These are phyloP conservation scores for Leccinum disarticulatum DNA, from an alignment of 768 basidiomycete species.

Conservation along the genomic window DNA sequence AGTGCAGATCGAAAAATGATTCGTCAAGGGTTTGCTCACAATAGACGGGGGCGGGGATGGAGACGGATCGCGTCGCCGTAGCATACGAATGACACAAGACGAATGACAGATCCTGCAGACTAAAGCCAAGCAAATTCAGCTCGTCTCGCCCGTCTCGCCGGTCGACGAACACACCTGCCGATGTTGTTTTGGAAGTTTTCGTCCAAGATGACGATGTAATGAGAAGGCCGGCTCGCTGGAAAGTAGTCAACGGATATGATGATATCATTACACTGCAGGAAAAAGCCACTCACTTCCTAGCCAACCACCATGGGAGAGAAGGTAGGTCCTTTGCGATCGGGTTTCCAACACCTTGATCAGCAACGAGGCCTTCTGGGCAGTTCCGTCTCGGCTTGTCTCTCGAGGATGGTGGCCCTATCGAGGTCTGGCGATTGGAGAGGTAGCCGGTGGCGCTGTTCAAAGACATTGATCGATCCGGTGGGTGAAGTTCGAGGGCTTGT, in stretches of 20 bases:
- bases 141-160: neutral
- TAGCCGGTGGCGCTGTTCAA: too few relatives aligned
- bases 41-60: conserved; percentile 61
- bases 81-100: conserved; percentile 53
- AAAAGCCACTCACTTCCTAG: conserved; percentile 47
- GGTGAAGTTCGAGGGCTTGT: too few relatives aligned
- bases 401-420: too few relatives aligned
- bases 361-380: conserved; percentile 51
- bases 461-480: too few relatives aligned
- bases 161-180: conserved; percentile 26
- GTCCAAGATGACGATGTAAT: conserved; percentile 53
- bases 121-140: conserved; percentile 18
- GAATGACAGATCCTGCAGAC: conserved; percentile 50
- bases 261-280: neutral
- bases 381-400: too few relatives aligned
- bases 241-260: neutral
- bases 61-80: conserved; percentile 54
- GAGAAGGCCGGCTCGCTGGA: conserved; percentile 54
- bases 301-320: conserved; percentile 56
- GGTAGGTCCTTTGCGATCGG: conserved; percentile 47
- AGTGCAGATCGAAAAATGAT: neutral
- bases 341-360: conserved; percentile 46
- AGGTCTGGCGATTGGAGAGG: too few relatives aligned
- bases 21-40: conserved; percentile 37
- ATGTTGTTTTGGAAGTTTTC: conserved; percentile 31